Base-by-base conservation (phyloP, 176 grass and related monocot genomes). In the Dendrocalamus sinicus region DNA sequence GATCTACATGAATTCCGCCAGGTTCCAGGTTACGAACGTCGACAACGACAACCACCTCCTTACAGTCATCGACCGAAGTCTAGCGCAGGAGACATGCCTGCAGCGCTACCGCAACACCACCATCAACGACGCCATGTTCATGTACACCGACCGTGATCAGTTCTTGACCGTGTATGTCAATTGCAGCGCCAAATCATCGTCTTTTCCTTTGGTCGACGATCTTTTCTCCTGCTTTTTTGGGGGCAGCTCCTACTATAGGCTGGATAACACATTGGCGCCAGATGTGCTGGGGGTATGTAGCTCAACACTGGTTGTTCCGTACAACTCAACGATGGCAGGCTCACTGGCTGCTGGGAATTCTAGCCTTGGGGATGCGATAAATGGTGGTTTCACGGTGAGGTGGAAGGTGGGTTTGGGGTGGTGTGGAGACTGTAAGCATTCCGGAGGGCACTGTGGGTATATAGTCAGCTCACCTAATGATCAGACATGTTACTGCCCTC, bases 371-470 rank as follows among this genome's bases (percentile, higher is more conserved):
- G 54, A 59, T 6, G 84, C 39, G 12, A 37, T 94, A 0, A 46
- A 8, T 1, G 72, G 39, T 1, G 92, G 92, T 1, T 94, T 92
- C 78, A 28, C 69, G 22, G 43, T 83, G 81, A 6, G 20, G 45
- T 92, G 87, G 90, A 88, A 16, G 53, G 73, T 28, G 4, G 89
- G 92, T 13, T 16, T 3, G 1, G 84, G 45, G 67, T 91, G 89
- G 89, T 89, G 89, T 72, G 52, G 60, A 13, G 87, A 83, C 1
- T 94, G 81, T 39, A 4, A 35, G 45, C 6, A 1, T 45, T 89
- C 92, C 1, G 89, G 94, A 17, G 91, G 94, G 17, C 4, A 15
- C 5, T 93, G 94, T 76, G 87, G 94, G 3, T 72, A 73, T 37
- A 77, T 73, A 3, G 0, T 3, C 15, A 76, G 35, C 22, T 71